These are phyloP conservation scores for Quillaja saponaria DNA, from an alignment of 306 rosid genomes.

Conservation along the genomic window DNA sequence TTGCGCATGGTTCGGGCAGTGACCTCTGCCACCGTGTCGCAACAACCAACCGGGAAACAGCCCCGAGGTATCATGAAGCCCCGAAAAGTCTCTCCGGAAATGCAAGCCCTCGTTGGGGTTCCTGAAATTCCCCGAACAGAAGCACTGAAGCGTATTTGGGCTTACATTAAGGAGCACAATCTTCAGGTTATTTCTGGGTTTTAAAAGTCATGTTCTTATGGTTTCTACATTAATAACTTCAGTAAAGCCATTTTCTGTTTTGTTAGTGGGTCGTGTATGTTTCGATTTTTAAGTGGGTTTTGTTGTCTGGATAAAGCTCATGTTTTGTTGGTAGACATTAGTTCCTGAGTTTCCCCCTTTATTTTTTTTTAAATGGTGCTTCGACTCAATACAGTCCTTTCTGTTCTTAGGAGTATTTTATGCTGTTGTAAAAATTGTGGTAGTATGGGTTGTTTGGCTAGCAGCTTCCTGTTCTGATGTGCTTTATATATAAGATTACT, in stretches of 20 bases:
- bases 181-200: slow-evolving; percentile 66
- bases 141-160: slow-evolving; percentile 91
- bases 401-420: not conserved
- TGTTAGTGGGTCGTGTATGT: not conserved
- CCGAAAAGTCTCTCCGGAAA: slow-evolving; percentile 72
- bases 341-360: too few relatives aligned
- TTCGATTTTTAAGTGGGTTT: not conserved
- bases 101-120: slow-evolving; percentile 77
- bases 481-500: too few relatives aligned
- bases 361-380: too few relatives aligned
- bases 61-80: slow-evolving; percentile 90
- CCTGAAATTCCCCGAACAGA: slow-evolving; percentile 88
- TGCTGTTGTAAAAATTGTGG: slow-evolving; percentile 25
- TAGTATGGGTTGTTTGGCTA: not conserved
- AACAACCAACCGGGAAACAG: slow-evolving; percentile 48
- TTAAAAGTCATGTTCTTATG: too few relatives aligned
- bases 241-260: not conserved
- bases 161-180: slow-evolving; percentile 85
- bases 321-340: not conserved
- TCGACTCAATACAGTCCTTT: not conserved
- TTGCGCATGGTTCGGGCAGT: slow-evolving; percentile 43
- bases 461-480: too few relatives aligned
- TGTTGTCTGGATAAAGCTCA: not conserved
- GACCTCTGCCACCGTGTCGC: slow-evolving; percentile 55
- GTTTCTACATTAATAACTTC: too few relatives aligned